These are phyloP conservation scores for Cryptococcus depauperatus DNA, from an alignment of 1,284 basidiomycete species.

Conservation along the genomic window DNA sequence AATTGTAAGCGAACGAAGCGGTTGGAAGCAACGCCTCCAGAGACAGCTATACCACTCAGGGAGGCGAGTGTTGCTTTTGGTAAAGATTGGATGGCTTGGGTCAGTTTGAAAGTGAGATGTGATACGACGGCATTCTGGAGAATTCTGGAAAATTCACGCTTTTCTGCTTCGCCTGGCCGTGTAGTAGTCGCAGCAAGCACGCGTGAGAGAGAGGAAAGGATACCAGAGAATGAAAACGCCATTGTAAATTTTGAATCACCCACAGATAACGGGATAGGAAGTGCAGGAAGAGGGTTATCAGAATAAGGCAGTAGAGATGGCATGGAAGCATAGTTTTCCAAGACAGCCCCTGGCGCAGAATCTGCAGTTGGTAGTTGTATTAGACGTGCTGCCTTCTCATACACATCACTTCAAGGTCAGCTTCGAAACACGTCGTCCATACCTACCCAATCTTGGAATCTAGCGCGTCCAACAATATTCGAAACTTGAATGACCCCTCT, in stretches of 20 bases:
- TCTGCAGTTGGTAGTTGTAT: constrained; percentile 50
- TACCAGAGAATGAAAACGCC: constrained; percentile 67
- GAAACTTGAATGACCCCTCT: constrained; percentile 53
- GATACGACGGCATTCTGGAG: constrained; percentile 65
- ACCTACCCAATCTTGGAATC: constrained; percentile 65
- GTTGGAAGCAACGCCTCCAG: constrained; percentile 88
- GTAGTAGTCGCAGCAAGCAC: background rate
- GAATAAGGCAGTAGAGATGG: constrained; percentile 24
- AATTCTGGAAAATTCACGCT: constrained; percentile 52
- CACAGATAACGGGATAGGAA: constrained; percentile 52
- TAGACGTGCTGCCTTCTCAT: constrained; percentile 69
- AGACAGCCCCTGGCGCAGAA: constrained; percentile 53
- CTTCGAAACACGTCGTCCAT: background rate
- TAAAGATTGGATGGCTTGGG: constrained; percentile 52
- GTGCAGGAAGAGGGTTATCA: constrained; percentile 13
- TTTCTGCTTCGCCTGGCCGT: constrained; percentile 12
- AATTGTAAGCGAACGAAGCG: constrained; percentile 56
- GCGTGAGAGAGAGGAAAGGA: constrained; percentile 54
- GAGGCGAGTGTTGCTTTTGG: constrained; percentile 20
- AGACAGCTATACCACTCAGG: constrained; percentile 61
- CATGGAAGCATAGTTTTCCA: constrained; percentile 56
- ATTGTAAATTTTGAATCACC: constrained; percentile 32
- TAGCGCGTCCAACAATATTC: constrained; percentile 63
- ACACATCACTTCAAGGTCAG: constrained; percentile 49
- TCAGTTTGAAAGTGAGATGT: constrained; percentile 69